Conservation (phyloP, 2,329 filamentous ascomycete genomes). For the Claviceps sp. region DNA sequence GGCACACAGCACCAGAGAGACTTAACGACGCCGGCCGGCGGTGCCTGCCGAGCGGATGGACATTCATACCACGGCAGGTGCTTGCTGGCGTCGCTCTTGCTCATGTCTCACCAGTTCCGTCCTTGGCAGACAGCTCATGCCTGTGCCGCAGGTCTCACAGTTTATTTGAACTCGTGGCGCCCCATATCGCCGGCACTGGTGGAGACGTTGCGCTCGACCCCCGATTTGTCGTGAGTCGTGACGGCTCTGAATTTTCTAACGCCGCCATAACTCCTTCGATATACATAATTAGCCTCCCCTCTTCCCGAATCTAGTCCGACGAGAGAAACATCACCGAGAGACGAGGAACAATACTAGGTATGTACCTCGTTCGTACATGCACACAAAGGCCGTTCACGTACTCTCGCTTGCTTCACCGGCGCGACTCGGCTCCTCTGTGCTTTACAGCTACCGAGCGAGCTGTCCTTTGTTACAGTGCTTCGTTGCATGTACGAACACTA, state of each 20-base stretch:
- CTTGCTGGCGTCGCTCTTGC: background rate
- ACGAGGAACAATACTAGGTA: background rate
- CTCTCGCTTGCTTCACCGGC: background rate
- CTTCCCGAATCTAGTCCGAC: background rate
- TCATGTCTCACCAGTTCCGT: background rate
- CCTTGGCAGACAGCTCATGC: too few relatives aligned
- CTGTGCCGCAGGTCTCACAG: conserved; percentile 1
- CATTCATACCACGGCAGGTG: background rate
- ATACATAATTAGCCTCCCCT: background rate
- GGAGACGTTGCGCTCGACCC: background rate
- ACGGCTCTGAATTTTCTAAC: too few relatives aligned
- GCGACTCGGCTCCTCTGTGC: background rate
- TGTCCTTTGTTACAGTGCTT: background rate
- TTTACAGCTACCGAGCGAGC: background rate
- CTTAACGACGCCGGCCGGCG: too few relatives aligned
- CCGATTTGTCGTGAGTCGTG: too few relatives aligned
- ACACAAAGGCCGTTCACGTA: background rate
- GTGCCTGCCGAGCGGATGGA: too few relatives aligned
- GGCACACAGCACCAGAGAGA: too few relatives aligned
- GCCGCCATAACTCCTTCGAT: too few relatives aligned
- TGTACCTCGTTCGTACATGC: background rate
- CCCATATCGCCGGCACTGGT: conserved; percentile 2
- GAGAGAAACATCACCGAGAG: background rate
- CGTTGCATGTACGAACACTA: background rate
- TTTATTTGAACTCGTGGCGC: conserved; percentile 2